Evolutionary conservation across 257 asterid genomes (phyloP).

Genomic region (Salvia hispanica): DNA sequence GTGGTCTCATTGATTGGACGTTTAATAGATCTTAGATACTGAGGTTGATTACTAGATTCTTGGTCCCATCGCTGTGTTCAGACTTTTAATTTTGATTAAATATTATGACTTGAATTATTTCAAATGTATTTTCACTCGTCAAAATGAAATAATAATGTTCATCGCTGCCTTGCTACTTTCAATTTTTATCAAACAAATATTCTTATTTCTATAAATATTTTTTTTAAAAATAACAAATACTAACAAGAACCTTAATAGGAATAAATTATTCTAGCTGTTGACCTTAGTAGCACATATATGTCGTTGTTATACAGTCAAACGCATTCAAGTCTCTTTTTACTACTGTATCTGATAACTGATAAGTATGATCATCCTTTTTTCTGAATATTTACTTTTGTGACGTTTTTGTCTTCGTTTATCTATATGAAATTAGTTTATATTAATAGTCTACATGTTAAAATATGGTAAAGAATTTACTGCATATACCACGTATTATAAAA

Average conservation of each 20-base stretch:
- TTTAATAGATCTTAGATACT: background rate
- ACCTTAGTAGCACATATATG: background rate
- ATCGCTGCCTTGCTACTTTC: background rate
- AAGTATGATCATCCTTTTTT: background rate
- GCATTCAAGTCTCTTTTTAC: conserved; percentile 8
- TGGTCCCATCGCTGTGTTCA: conserved; percentile 30
- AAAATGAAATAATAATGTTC: background rate
- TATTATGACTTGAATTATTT: too few species aligned
- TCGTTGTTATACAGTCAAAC: conserved; percentile 14
- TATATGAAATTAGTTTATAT: background rate
- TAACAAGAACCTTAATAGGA: background rate
- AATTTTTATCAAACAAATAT: background rate
- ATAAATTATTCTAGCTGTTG: background rate
- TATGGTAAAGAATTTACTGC: too few species aligned
- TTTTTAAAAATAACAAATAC: background rate
- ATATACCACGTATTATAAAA: too few species aligned
- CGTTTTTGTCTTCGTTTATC: background rate
- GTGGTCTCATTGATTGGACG: conserved; percentile 32
- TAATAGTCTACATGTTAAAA: too few species aligned
- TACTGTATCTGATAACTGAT: background rate
- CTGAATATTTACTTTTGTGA: background rate
- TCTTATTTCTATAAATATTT: background rate
- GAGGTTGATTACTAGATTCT: conserved; percentile 27
- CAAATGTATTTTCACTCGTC: background rate
- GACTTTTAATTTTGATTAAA: conserved; percentile 1